Conservation (phyloP, 208 protist species). For the Wallacemonas collosoma region DNA sequence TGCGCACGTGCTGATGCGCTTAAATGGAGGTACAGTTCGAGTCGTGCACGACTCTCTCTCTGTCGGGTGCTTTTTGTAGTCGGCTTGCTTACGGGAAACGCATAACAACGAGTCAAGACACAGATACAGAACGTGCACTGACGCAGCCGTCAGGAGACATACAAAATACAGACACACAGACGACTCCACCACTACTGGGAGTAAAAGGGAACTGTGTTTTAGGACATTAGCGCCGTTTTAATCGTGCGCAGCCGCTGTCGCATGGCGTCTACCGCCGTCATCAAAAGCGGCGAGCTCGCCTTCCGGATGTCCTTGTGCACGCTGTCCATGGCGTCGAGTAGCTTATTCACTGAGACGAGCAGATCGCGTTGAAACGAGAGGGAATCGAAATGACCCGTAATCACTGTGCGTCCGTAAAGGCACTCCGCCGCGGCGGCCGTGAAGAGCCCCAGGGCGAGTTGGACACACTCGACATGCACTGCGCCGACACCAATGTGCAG, state of each 20-base stretch:
- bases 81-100: no score
- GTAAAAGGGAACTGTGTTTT: background rate
- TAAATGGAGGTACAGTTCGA: no score
- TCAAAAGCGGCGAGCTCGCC: constrained; percentile 25
- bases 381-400: constrained; percentile 26
- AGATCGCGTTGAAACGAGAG: constrained; percentile 35
- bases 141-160: background rate
- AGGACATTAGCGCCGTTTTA: constrained; percentile 5
- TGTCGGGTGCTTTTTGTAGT: background rate
- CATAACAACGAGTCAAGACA: background rate
- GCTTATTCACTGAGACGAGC: constrained; percentile 33
- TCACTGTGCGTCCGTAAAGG: background rate
- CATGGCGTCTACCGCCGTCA: constrained; percentile 9
- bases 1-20: no score
- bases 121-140: background rate
- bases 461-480: constrained; percentile 57
- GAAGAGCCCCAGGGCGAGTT: constrained; percentile 67
- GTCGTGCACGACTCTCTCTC: no score
- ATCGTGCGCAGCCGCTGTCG: constrained; percentile 5
- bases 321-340: constrained; percentile 34
- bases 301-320: constrained; percentile 25
- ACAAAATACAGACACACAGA: no score
- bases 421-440: constrained; percentile 37
- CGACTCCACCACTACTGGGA: background rate
- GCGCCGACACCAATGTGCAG: constrained; percentile 26